phyloP scores from a whole-genome alignment of 805 yeast genomes.

The Hanseniaspora taiwanica region DNA sequence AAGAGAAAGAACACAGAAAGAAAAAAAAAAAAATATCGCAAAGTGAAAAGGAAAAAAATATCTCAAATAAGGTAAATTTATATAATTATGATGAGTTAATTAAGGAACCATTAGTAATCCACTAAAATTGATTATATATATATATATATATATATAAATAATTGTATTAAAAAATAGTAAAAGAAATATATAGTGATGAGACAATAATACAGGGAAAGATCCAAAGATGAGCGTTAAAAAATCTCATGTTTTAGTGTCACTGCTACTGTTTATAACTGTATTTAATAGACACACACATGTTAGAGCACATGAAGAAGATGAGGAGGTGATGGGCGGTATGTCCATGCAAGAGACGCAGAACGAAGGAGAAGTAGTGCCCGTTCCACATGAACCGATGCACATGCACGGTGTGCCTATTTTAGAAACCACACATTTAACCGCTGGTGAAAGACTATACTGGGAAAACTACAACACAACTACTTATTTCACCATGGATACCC shows the following conservation, averaged over 20 bases:
- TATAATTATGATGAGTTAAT: too few relatives aligned
- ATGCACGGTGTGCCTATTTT: constrained; percentile 68
- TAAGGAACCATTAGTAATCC: not conserved
- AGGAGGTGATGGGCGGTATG: too few relatives aligned
- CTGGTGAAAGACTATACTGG: constrained; percentile 72
- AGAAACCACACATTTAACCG: constrained; percentile 40
- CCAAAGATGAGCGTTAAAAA: too few relatives aligned
- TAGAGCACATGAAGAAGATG: constrained; percentile 4
- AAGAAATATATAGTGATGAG: not conserved
- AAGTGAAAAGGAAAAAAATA: too few relatives aligned
- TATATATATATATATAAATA: not conserved
- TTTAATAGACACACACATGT: not conserved
- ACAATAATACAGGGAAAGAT: too few relatives aligned
- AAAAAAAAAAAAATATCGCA: too few relatives aligned
- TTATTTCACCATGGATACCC: constrained; percentile 41
- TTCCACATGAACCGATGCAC: constrained; percentile 35
- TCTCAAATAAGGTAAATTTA: too few relatives aligned
- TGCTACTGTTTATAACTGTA: not conserved
- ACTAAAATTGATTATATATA: not conserved
- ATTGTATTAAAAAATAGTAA: too few relatives aligned
- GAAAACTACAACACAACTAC: constrained; percentile 64
- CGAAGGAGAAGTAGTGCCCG: constrained; percentile 20
- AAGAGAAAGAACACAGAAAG: too few relatives aligned
- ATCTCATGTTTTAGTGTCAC: too few relatives aligned
- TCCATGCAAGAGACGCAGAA: too few relatives aligned